Evolutionary conservation across 1,139 yeast species (phyloP).

Genomic region (Pichia sp.): DNA sequence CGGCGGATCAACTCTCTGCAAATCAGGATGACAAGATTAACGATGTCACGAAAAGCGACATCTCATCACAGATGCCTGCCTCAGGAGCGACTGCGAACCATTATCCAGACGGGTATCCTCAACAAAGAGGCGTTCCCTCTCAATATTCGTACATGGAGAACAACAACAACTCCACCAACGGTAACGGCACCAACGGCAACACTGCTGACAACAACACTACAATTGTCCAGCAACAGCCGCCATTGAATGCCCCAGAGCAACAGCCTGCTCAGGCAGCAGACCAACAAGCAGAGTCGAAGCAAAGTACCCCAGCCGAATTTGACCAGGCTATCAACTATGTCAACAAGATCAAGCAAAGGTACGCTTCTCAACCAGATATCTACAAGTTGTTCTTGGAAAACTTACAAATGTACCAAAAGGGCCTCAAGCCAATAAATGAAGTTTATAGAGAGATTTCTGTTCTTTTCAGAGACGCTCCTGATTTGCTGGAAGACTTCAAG

Average conservation of each 20-base stretch:
- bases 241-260: conserved; percentile 2
- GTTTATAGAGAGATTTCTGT: conserved; percentile 91
- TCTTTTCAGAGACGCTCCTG: conserved; percentile 89
- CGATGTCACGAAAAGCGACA: neutral
- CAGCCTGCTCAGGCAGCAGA: conserved; percentile 10
- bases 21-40: conserved; percentile 1
- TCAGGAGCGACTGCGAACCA: neutral
- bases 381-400: conserved; percentile 93
- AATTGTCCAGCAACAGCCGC: neutral
- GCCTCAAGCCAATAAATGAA: conserved; percentile 90
- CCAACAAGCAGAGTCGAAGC: conserved; percentile 23
- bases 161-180: conserved; percentile 13
- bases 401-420: conserved; percentile 92
- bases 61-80: neutral
- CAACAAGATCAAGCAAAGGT: conserved; percentile 89
- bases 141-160: conserved; percentile 6
- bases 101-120: conserved; percentile 5
- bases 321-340: conserved; percentile 96
- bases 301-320: conserved; percentile 87
- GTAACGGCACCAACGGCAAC: conserved; percentile 16
- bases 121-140: conserved; percentile 5
- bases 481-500: conserved; percentile 87
- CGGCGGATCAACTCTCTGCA: neutral
- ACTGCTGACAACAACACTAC: conserved; percentile 8
- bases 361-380: conserved; percentile 90